These are phyloP conservation scores for Sistotremastrum niveocremeum DNA, from an alignment of 768 basidiomycete species.

Conservation along the genomic window DNA sequence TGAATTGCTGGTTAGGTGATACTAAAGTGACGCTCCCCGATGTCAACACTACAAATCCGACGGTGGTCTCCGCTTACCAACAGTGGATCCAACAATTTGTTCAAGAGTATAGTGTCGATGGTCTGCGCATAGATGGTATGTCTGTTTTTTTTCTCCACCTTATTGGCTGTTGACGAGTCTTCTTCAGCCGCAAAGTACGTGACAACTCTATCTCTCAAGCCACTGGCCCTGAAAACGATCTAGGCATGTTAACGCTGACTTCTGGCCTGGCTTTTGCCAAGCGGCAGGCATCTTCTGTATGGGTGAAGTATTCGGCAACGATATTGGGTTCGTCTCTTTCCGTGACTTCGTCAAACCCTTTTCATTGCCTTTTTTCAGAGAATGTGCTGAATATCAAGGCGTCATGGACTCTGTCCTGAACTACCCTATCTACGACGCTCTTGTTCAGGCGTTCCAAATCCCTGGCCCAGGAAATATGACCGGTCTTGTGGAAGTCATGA, in stretches of 20 bases:
- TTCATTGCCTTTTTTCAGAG: constrained; percentile 22
- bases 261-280: constrained; percentile 64
- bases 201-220: neutral
- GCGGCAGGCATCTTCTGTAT: constrained; percentile 79
- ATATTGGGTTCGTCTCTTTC: constrained; percentile 29
- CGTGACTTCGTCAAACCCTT: neutral
- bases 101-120: constrained; percentile 61
- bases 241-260: constrained; percentile 55
- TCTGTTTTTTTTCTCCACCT: neutral
- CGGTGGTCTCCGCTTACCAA: constrained; percentile 48
- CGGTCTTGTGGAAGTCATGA: constrained; percentile 37
- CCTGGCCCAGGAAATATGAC: constrained; percentile 55
- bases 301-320: constrained; percentile 57
- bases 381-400: constrained; percentile 48
- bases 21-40: constrained; percentile 60
- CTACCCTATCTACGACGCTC: constrained; percentile 53
- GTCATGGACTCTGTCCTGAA: constrained; percentile 58
- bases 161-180: neutral
- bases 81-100: constrained; percentile 60
- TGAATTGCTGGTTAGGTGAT: constrained; percentile 80
- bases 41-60: constrained; percentile 57
- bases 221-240: constrained; percentile 20
- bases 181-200: constrained; percentile 21
- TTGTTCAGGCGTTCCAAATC: constrained; percentile 53
- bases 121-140: constrained; percentile 71